These are phyloP conservation scores for Tribonema minus DNA, from an alignment of 108 stramenopile species.

Conservation along the genomic window DNA sequence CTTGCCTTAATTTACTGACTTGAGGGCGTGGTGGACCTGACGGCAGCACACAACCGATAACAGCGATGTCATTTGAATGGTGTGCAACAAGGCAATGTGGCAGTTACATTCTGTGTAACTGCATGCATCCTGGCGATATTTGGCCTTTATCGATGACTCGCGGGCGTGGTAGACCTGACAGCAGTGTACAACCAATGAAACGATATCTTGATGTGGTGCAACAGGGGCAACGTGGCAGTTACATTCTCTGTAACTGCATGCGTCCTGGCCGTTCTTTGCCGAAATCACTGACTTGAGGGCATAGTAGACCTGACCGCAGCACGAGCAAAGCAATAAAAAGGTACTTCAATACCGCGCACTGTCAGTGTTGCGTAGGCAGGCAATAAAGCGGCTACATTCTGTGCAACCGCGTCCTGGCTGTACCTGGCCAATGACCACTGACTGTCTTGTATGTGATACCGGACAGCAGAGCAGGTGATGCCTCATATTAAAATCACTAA, in stretches of 20 bases:
- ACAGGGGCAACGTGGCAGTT: no score
- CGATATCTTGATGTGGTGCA: no score
- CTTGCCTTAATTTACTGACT: constrained; percentile 90
- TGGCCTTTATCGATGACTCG: constrained; percentile 90
- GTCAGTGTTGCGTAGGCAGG: no score
- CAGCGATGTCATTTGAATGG: no score
- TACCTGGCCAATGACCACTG: no score
- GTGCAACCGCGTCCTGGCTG: constrained; percentile 87
- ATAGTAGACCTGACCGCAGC: constrained; percentile 64
- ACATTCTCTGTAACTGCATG: constrained; percentile 51
- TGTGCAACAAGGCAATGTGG: no score
- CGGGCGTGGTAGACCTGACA: constrained; percentile 76
- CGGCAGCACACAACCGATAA: not conserved
- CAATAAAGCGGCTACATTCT: no score
- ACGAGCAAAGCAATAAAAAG: no score
- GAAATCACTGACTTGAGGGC: constrained; percentile 93
- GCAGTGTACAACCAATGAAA: not conserved
- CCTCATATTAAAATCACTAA: no score
- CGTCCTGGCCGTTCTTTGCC: constrained; percentile 91
- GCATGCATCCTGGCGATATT: constrained; percentile 97
- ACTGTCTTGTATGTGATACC: no score
- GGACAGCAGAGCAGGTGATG: no score
- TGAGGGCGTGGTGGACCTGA: constrained; percentile 80
- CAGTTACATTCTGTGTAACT: constrained; percentile 21
- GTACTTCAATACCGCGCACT: no score